Evolutionary conservation across 2,329 filamentous ascomycete species (phyloP).

Genomic region (Chaetomium strumarium): DNA sequence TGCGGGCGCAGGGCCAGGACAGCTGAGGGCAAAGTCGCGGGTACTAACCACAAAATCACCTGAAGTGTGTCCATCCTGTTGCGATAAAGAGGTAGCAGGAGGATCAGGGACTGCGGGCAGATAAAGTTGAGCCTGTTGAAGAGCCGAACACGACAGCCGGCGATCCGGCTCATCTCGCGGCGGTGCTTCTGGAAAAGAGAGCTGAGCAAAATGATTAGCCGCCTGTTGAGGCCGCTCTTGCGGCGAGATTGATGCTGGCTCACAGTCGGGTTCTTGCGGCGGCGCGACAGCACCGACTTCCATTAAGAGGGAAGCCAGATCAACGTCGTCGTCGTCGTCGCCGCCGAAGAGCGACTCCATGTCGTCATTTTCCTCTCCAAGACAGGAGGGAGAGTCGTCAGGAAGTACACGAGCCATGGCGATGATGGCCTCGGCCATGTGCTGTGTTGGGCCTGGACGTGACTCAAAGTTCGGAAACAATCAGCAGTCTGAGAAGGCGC

Average conservation of each 20-base stretch:
- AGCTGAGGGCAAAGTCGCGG: slow-evolving; percentile 5
- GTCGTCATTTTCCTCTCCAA: slow-evolving; percentile 10
- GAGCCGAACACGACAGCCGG: neutral
- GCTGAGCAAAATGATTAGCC: slow-evolving; percentile 9
- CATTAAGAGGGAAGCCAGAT: slow-evolving; percentile 15
- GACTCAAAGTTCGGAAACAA: neutral
- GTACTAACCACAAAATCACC: slow-evolving; percentile 24
- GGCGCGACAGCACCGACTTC: slow-evolving; percentile 8
- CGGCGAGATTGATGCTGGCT: slow-evolving; percentile 5
- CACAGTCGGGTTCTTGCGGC: slow-evolving; percentile 6
- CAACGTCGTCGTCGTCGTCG: slow-evolving; percentile 11
- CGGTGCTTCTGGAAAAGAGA: neutral
- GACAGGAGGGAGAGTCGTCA: neutral
- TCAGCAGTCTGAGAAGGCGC: neutral
- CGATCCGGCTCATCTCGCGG: neutral
- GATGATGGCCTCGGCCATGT: neutral
- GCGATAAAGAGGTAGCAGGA: slow-evolving; percentile 19
- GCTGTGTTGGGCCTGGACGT: neutral
- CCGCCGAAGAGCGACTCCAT: slow-evolving; percentile 21
- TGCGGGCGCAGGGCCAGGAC: neutral
- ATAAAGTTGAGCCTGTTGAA: slow-evolving; percentile 5
- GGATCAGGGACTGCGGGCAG: slow-evolving; percentile 24
- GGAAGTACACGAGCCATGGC: neutral
- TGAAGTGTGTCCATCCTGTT: slow-evolving; percentile 24
- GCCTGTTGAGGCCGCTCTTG: slow-evolving; percentile 2